These are phyloP conservation scores for Apostasia shenzhenica DNA, from an alignment of 106 monocot genomes.

Conservation along the genomic window DNA sequence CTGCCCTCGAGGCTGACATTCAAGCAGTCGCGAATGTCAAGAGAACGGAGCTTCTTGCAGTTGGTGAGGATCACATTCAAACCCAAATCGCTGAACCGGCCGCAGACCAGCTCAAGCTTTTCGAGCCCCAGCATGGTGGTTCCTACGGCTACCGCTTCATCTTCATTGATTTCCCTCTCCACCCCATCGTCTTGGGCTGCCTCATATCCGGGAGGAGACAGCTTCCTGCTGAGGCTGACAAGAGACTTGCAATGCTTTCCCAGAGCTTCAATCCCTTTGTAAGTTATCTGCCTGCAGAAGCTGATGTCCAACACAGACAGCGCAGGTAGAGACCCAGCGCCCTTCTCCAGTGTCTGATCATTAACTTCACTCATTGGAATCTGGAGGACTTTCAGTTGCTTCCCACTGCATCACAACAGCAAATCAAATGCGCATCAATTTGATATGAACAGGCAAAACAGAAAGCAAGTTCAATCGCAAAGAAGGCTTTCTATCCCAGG, in stretches of 20 bases:
- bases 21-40: conserved; percentile 63
- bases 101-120: conserved; percentile 50
- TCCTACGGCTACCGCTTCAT: conserved; percentile 37
- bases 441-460: too few relatives aligned
- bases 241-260: conserved; percentile 43
- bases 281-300: conserved; percentile 42
- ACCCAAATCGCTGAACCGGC: conserved; percentile 32
- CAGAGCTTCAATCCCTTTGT: conserved; percentile 32
- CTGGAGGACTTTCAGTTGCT: conserved; percentile 27
- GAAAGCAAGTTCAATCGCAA: too few relatives aligned
- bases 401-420: not conserved
- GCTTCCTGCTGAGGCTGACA: conserved; percentile 34
- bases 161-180: conserved; percentile 17
- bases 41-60: conserved; percentile 21
- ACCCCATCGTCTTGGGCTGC: not conserved
- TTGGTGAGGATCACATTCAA: conserved; percentile 33
- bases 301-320: conserved; percentile 46
- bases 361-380: conserved; percentile 54
- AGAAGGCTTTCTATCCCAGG: too few relatives aligned
- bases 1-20: conserved; percentile 31
- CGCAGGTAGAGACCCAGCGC: conserved; percentile 11
- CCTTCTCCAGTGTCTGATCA: conserved; percentile 19
- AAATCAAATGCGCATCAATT: not conserved
- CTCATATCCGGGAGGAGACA: conserved; percentile 28
- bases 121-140: conserved; percentile 34